These are phyloP conservation scores for Streptanthus diversifolius DNA, from an alignment of 345 rosid genomes.

Conservation along the genomic window DNA sequence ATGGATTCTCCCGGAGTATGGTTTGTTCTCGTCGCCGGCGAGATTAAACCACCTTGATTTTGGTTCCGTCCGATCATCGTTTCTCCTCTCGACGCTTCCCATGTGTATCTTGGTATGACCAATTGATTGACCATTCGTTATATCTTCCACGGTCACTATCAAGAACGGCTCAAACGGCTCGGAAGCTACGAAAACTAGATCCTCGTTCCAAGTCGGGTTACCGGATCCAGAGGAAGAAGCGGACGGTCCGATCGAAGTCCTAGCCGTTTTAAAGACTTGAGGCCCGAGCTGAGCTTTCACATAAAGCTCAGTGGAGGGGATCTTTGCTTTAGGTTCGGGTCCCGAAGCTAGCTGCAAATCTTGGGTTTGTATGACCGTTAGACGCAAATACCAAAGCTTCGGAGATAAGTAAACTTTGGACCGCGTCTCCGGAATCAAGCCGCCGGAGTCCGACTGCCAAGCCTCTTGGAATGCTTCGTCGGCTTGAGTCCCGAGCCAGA, in stretches of 20 bases:
- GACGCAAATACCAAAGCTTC: constrained; percentile 88
- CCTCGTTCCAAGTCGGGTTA: constrained; percentile 93
- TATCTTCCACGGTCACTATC: constrained; percentile 66
- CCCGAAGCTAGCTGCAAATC: constrained; percentile 72
- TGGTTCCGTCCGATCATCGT: constrained; percentile 51
- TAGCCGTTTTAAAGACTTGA: constrained; percentile 75
- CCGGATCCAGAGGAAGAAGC: constrained; percentile 42
- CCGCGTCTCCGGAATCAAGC: constrained; percentile 79
- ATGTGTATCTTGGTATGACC: constrained; percentile 68
- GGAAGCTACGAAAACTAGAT: constrained; percentile 81
- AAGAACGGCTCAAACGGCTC: constrained; percentile 93
- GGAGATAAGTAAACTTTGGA: constrained; percentile 90
- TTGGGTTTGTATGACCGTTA: constrained; percentile 97
- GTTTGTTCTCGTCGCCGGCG: constrained; percentile 56
- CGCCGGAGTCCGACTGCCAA: constrained; percentile 98
- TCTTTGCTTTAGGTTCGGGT: constrained; percentile 60
- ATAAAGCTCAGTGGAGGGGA: constrained; percentile 52
- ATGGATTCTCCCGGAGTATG: constrained; percentile 78
- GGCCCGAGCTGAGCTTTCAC: constrained; percentile 83
- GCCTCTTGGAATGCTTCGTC: constrained; percentile 97
- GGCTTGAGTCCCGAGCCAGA: constrained; percentile 89
- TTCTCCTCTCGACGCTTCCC: constrained; percentile 65
- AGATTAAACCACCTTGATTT: constrained; percentile 86
- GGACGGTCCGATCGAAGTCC: constrained; percentile 57
- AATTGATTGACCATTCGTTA: constrained; percentile 45